Percentiles rank a stretch among this genome's conserved stretches.
Evolutionary conservation across 495 filamentous ascomycete species (phyloP).

Genomic region (Trichoderma erinaceum): DNA sequence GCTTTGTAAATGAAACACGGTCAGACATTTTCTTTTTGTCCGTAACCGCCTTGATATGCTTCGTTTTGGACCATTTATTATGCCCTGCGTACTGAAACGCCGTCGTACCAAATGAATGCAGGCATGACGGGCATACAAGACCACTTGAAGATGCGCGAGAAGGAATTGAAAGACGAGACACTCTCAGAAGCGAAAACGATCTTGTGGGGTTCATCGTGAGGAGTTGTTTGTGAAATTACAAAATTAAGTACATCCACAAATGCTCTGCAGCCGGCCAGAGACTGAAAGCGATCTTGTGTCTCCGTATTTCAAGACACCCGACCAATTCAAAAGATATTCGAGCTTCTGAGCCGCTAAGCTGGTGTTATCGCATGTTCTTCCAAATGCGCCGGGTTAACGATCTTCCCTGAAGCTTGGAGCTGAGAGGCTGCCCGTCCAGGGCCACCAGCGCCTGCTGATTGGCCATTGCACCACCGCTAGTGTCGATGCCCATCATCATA

Average conservation of each 20-base stretch:
- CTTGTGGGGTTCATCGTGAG: neutral
- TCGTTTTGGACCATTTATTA: conserved; percentile 91
- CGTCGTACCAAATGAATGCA: conserved; percentile 48
- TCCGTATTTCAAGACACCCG: neutral
- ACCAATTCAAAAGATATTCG: neutral
- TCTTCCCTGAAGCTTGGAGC: conserved; percentile 7
- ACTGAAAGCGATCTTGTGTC: neutral
- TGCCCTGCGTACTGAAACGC: conserved; percentile 58
- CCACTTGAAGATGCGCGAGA: conserved; percentile 18
- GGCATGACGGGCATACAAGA: conserved; percentile 36
- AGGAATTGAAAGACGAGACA: neutral
- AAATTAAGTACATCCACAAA: neutral
- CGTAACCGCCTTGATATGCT: conserved; percentile 81
- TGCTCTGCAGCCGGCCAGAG: neutral
- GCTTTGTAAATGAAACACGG: conserved; percentile 40
- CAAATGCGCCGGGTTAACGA: conserved; percentile 4
- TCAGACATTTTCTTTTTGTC: conserved; percentile 54
- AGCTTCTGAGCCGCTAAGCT: too few species aligned
- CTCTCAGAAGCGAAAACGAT: neutral
- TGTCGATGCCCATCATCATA: conserved; percentile 11
- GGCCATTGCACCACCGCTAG: neutral
- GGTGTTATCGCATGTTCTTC: neutral
- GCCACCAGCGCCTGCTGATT: conserved; percentile 7
- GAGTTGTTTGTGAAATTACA: neutral
- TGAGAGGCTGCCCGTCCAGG: conserved; percentile 2